A percentile compares a stretch with the other conserved stretches of the same genome.
phyloP scores from a whole-genome alignment of 345 rosid genomes.

The Corchorus capsularis region DNA sequence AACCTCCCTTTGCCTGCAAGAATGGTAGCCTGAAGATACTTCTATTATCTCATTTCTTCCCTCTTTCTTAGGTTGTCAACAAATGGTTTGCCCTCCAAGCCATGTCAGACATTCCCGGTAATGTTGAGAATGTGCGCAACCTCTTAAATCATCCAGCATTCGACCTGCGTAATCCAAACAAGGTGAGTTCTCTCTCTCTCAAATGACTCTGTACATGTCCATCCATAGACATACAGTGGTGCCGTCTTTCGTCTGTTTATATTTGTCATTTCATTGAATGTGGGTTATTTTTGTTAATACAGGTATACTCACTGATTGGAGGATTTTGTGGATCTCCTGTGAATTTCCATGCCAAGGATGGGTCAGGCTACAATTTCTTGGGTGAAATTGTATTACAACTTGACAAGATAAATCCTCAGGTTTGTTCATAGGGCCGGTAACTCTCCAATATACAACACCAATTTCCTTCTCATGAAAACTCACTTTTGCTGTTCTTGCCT shows the following conservation, averaged over 20 bases:
- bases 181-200: conserved; percentile 44
- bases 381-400: conserved; percentile 86
- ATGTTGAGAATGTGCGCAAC: conserved; percentile 75
- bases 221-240: too few relatives aligned
- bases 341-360: conserved; percentile 96
- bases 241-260: not conserved
- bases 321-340: conserved; percentile 86
- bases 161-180: conserved; percentile 90
- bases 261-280: not conserved
- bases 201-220: too few relatives aligned
- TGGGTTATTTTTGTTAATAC: conserved; percentile 8
- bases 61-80: conserved; percentile 70
- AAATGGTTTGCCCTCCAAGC: conserved; percentile 99
- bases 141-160: conserved; percentile 85
- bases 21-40: not conserved
- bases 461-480: too few relatives aligned
- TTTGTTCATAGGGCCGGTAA: conserved; percentile 20
- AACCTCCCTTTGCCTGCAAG: not conserved
- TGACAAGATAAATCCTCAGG: conserved; percentile 96
- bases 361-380: conserved; percentile 91
- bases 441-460: not conserved
- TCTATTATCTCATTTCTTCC: conserved; percentile 8
- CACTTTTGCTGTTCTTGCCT: too few relatives aligned
- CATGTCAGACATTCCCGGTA: conserved; percentile 75
- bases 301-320: conserved; percentile 88